Evolutionary conservation across 768 basidiomycete species (phyloP).

Genomic region (Lentinula lateritia): DNA sequence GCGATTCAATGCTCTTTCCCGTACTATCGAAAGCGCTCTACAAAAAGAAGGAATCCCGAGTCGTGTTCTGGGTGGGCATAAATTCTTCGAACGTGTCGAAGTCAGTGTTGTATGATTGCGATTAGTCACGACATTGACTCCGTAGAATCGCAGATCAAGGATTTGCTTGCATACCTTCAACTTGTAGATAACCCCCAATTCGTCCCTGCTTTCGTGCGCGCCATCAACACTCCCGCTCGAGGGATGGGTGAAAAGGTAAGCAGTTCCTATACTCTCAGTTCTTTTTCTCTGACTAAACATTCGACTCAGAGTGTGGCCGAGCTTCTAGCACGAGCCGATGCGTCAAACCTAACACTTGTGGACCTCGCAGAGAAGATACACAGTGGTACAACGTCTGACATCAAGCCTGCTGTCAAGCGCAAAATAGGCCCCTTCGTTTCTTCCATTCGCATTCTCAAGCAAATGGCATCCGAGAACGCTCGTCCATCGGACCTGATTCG

Average conservation of each 20-base stretch:
- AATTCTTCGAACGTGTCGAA: slow-evolving; percentile 84
- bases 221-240: slow-evolving; percentile 66
- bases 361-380: slow-evolving; percentile 59
- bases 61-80: slow-evolving; percentile 71
- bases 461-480: slow-evolving; percentile 50
- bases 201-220: slow-evolving; percentile 64
- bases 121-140: background rate
- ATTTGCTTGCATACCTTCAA: slow-evolving; percentile 77
- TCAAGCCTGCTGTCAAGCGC: slow-evolving; percentile 60
- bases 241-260: slow-evolving; percentile 74
- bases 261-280: background rate
- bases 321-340: slow-evolving; percentile 47
- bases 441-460: slow-evolving; percentile 44
- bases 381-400: slow-evolving; percentile 53
- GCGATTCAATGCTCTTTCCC: slow-evolving; percentile 75
- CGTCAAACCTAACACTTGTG: slow-evolving; percentile 48
- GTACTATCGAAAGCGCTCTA: slow-evolving; percentile 67
- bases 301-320: slow-evolving; percentile 51
- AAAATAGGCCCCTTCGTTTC: slow-evolving; percentile 60
- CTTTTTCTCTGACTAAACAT: background rate
- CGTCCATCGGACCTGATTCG: slow-evolving; percentile 62
- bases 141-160: slow-evolving; percentile 54
- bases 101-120: slow-evolving; percentile 24
- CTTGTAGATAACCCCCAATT: slow-evolving; percentile 69
- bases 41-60: slow-evolving; percentile 78